Percentiles rank a stretch among this genome's conserved stretches.
Evolutionary conservation across 306 rosid genomes (phyloP).

Genomic region (Cucumis melo): DNA sequence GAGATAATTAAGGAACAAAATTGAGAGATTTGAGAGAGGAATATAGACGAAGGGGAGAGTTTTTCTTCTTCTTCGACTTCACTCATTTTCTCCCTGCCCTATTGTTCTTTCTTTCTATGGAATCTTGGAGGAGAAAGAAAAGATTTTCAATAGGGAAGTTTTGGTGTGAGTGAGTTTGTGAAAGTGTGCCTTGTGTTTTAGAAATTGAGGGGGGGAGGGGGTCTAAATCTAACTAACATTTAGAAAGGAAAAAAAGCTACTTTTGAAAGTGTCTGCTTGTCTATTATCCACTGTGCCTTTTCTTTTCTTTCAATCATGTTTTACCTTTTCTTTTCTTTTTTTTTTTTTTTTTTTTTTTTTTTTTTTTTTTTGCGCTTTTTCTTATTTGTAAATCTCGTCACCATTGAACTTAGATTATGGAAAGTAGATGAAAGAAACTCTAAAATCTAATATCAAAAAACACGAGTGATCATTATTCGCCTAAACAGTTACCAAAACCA

Average conservation of each 20-base stretch:
- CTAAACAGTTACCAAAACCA: too few species aligned
- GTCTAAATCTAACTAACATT: constrained; percentile 13
- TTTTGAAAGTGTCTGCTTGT: constrained; percentile 1
- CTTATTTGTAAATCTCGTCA: too few species aligned
- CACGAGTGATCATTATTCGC: too few species aligned
- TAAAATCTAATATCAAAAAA: too few species aligned
- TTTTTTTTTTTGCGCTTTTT: too few species aligned
- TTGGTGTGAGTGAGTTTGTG: not conserved
- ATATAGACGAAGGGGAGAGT: constrained; percentile 32
- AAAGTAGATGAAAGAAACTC: too few species aligned
- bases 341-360: too few species aligned
- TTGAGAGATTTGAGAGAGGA: constrained; percentile 27
- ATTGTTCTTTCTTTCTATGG: not conserved
- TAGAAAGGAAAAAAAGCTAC: constrained; percentile 8
- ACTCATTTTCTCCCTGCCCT: not conserved
- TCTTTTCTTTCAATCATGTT: not conserved
- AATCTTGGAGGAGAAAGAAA: constrained; percentile 3
- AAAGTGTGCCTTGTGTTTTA: constrained; percentile 1
- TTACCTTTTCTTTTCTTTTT: not conserved
- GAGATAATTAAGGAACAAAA: constrained; percentile 48
- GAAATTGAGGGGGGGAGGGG: constrained; percentile 24
- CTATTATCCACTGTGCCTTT: not conserved
- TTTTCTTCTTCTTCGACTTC: constrained; percentile 27
- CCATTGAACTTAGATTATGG: too few species aligned
- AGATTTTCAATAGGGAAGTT: not conserved